Conservation (phyloP, 495 filamentous ascomycete species). For the Tuber melanosporum region DNA sequence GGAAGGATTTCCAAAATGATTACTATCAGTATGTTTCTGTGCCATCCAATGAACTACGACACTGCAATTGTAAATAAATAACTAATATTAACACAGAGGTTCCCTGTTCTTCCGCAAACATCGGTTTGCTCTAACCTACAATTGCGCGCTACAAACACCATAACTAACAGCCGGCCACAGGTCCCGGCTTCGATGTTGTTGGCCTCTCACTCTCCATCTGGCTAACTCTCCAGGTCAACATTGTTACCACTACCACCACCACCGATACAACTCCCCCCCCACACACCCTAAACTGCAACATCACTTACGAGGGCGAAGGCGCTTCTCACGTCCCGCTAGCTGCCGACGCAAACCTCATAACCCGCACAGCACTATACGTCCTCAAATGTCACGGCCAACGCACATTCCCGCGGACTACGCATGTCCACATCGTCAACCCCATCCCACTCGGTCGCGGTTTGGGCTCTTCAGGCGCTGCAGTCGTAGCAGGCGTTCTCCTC, state of each 20-base stretch:
- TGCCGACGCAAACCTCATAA: conserved; percentile 81
- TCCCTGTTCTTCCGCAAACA: conserved; percentile 92
- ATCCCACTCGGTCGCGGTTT: conserved; percentile 87
- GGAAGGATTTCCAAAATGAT: conserved; percentile 24
- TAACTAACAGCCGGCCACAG: conserved; percentile 20
- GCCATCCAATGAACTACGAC: background rate
- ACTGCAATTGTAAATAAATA: background rate
- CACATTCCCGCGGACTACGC: conserved; percentile 74
- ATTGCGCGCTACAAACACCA: conserved; percentile 6
- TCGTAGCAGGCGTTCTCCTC: conserved; percentile 86
- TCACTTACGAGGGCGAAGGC: conserved; percentile 82
- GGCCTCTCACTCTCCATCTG: conserved; percentile 86
- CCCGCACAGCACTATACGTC: conserved; percentile 83
- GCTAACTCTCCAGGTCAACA: conserved; percentile 72
- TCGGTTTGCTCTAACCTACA: conserved; percentile 50
- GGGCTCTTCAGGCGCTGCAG: conserved; percentile 86
- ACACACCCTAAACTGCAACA: conserved; percentile 70
- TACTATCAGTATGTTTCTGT: conserved; percentile 36
- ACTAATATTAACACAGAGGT: conserved; percentile 32
- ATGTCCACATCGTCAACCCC: conserved; percentile 84
- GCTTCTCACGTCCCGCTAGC: conserved; percentile 66
- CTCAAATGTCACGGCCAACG: conserved; percentile 80
- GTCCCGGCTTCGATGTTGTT: conserved; percentile 94
- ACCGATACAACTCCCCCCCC: conserved; percentile 47
- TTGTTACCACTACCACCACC: conserved; percentile 49